Base-by-base conservation (phyloP, 1,284 basidiomycete species). In the Quambalaria eucalypti region DNA sequence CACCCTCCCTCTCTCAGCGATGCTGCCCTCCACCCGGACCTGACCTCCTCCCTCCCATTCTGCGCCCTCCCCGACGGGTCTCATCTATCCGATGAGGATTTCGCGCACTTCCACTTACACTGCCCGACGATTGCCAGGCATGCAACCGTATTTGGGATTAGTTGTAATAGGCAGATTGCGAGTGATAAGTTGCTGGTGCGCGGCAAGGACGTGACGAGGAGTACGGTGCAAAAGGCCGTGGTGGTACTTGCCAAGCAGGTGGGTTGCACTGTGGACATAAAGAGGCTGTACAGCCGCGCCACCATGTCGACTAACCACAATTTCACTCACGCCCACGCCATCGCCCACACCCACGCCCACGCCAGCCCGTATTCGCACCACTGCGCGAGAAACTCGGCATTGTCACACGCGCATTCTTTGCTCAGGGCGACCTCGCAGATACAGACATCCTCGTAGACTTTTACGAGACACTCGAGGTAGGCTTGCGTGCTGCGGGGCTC, bases 21-120 rank as follows among this genome's bases (percentile, higher is more conserved):
- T 39, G 16, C 36, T 21, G 36, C 4, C 16, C 19, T 25, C 25
- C 42, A 46, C 25, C 21, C 42, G 33, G 72, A 74, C 28, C 59
- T 75, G 23, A 49, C 64, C 40, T 57, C 51, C 16, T 59, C 65
- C 88, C 79, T 99, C 19, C 93, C 93, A 0, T 98, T 99, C 78
- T 81, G 98, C n/a, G 95, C 93, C 0, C 81, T 99, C 21, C 93
- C 93, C 0, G 95, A 99, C 69, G 93, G 93, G 28, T 91, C 92
- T 12, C 93, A 99, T 77, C 77, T 97, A 62, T 89, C 87, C 61
- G 80, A 86, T 28, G 93, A 98, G 78, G 93, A 98, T 74, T 98
- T 96, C 74, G 91, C 87, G 2, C 97, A 96, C 77, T 99, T 99
- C 74, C 90, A 93, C 72, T 77, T 91, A 25, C 84, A 67, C 21